Evolutionary conservation across 192 early-diverging fungal genomes (phyloP), one percentile per base, ranked within the genome.

Genomic region (Coemansia reversa): DNA sequence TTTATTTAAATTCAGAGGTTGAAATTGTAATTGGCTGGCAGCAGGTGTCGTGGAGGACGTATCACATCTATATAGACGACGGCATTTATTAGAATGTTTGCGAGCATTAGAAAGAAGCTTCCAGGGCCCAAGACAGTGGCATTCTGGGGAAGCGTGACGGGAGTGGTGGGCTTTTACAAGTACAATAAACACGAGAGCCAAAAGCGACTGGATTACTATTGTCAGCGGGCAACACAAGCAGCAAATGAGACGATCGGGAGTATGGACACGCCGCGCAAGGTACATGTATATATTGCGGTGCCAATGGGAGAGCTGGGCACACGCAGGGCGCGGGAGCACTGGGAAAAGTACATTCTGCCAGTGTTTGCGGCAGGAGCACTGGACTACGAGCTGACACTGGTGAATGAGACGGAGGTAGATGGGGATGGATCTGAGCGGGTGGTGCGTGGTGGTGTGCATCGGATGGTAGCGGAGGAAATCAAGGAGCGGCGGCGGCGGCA

Each of bases 241-340:
- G 79, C 74, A 0, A 72, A 67, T 47, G 69, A 81, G 67, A 23
- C 79, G 28, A 69, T 69, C 12, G 74, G 74, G 3, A 59, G 66
- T 5, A 63, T 76, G 23, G 79, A 81, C 48, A 67, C 64, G 6
- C 55, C 67, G 9, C 73, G 74, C 62, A 76, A 76, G 35, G 79
- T 81, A 23, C 73, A 72, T 5, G 79, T 81, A 6, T 81, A 76
- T 56, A 59, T 81, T 22, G 66, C 74, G 0, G 53, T 63, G 16
- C 74, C 79, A n/a, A 75, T 76, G 73, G 74, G 79, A 19, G 79
- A 81, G 65, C 70, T 81, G 33, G 73, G 74, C 3, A 81, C 73
- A 19, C 73, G 79, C 60, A 76, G 72, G 56, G 79, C 74, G 24
- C 63, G 74, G 48, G 54, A 70, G 62, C 79, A 81, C 57, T 81